These are phyloP conservation scores for Cystobasidium slooffiae DNA, from an alignment of 1,284 basidiomycete species.

Conservation along the genomic window DNA sequence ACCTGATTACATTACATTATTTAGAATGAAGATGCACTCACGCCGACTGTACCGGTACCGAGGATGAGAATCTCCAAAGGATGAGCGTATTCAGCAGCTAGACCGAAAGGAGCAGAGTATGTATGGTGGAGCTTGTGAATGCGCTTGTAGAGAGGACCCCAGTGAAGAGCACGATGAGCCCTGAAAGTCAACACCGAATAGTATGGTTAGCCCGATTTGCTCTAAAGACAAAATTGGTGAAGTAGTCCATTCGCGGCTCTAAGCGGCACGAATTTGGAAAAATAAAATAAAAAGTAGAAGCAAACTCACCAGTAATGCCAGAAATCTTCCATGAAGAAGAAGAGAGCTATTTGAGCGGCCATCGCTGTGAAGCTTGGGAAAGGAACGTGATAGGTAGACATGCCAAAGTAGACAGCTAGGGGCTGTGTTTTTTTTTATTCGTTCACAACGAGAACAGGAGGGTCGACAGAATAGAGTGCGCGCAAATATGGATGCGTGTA, in stretches of 20 bases:
- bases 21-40: background rate
- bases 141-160: slow-evolving; percentile 77
- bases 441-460: background rate
- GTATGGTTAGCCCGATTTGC: no score
- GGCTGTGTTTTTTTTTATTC: no score
- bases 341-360: slow-evolving; percentile 79
- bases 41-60: slow-evolving; percentile 60
- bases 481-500: no score
- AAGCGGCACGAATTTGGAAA: no score
- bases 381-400: slow-evolving; percentile 90
- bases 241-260: no score
- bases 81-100: slow-evolving; percentile 86
- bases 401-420: slow-evolving; percentile 82
- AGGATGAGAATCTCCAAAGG: slow-evolving; percentile 60
- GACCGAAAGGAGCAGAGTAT: slow-evolving; percentile 93
- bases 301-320: slow-evolving; percentile 30
- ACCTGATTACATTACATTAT: no score
- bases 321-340: slow-evolving; percentile 93
- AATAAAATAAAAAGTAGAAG: no score
- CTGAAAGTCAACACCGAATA: no score
- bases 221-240: no score
- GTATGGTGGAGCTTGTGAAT: slow-evolving; percentile 97
- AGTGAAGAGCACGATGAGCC: slow-evolving; percentile 62
- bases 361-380: slow-evolving; percentile 71
- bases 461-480: background rate